Percentiles rank a stretch among this genome's conserved stretches.
These are phyloP conservation scores for Phytophthora melonis DNA, from an alignment of 352 stramenopile species.

Conservation along the genomic window DNA sequence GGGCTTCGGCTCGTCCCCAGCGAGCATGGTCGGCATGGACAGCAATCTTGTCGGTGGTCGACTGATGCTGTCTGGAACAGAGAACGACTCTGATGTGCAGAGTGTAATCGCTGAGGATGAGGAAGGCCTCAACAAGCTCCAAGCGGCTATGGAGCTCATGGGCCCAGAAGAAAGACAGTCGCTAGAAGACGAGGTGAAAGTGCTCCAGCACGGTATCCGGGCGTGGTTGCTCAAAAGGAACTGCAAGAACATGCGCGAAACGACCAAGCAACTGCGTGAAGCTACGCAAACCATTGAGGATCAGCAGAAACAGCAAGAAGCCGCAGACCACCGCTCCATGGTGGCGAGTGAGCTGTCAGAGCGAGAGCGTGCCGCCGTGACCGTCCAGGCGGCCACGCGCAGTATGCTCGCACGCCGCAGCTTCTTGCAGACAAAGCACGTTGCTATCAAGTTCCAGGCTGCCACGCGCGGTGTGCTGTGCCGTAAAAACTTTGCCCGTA, in stretches of 20 bases:
- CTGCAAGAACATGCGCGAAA: conserved; percentile 90
- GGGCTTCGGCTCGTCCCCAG: conserved; percentile 35
- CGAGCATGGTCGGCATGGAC: conserved; percentile 40
- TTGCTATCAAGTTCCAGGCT: conserved; percentile 88
- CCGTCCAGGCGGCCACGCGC: conserved; percentile 85
- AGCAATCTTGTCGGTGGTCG: conserved; percentile 31
- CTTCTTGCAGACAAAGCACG: conserved; percentile 88
- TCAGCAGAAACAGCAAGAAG: conserved; percentile 60
- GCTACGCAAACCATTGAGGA: conserved; percentile 70
- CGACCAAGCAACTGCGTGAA: conserved; percentile 85
- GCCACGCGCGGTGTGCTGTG: conserved; percentile 84
- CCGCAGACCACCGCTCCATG: conserved; percentile 24
- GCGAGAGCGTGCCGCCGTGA: conserved; percentile 80
- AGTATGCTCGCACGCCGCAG: conserved; percentile 85
- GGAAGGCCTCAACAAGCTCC: conserved; percentile 74
- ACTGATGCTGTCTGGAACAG: conserved; percentile 44
- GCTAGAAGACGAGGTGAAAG: conserved; percentile 87
- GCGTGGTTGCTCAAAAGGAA: conserved; percentile 90
- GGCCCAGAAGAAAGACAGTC: conserved; percentile 83
- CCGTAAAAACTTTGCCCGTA: conserved; percentile 87
- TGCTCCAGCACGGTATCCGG: conserved; percentile 89
- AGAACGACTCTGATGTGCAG: conserved; percentile 81
- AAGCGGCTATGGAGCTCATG: conserved; percentile 90
- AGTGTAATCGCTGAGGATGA: conserved; percentile 88
- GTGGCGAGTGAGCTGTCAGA: conserved; percentile 47